Evolutionary conservation across 768 basidiomycete genomes (phyloP).

Genomic region (Amanita exitialis): DNA sequence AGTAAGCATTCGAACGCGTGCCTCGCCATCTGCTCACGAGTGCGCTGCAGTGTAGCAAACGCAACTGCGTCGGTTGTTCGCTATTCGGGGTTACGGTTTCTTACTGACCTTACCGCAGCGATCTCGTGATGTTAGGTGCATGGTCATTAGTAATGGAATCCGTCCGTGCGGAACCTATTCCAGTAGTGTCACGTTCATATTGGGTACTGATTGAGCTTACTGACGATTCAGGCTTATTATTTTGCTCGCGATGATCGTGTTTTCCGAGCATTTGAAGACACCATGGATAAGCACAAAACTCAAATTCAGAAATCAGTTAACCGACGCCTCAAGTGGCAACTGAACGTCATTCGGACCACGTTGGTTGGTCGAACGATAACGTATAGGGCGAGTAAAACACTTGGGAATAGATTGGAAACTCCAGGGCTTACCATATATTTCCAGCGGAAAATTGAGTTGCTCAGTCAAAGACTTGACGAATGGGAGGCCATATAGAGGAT

Average conservation of each 20-base stretch:
- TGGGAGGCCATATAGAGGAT: slow-evolving; percentile 32
- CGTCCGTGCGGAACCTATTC: slow-evolving; percentile 56
- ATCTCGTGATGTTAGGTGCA: slow-evolving; percentile 72
- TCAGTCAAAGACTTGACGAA: slow-evolving; percentile 56
- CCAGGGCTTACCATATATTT: slow-evolving; percentile 7
- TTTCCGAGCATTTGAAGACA: slow-evolving; percentile 57
- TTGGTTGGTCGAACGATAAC: slow-evolving; percentile 59
- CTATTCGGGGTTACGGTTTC: neutral
- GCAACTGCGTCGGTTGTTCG: slow-evolving; percentile 46
- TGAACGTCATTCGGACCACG: slow-evolving; percentile 49
- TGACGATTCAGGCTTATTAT: slow-evolving; percentile 56
- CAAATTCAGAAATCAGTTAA: slow-evolving; percentile 38
- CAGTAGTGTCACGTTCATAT: slow-evolving; percentile 31
- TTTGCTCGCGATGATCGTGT: slow-evolving; percentile 92
- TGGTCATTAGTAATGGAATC: slow-evolving; percentile 61
- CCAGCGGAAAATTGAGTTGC: slow-evolving; percentile 54
- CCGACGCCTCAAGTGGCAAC: slow-evolving; percentile 60
- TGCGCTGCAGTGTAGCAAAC: slow-evolving; percentile 64
- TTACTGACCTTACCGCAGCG: slow-evolving; percentile 22
- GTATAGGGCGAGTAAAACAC: slow-evolving; percentile 42
- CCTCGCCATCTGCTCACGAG: neutral
- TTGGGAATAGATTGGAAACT: neutral
- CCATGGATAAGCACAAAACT: slow-evolving; percentile 30
- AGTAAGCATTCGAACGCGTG: slow-evolving; percentile 38
- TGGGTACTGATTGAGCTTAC: neutral